These are phyloP conservation scores for Aspergillus egyptiacus DNA, from an alignment of 495 filamentous ascomycete species.

Conservation along the genomic window DNA sequence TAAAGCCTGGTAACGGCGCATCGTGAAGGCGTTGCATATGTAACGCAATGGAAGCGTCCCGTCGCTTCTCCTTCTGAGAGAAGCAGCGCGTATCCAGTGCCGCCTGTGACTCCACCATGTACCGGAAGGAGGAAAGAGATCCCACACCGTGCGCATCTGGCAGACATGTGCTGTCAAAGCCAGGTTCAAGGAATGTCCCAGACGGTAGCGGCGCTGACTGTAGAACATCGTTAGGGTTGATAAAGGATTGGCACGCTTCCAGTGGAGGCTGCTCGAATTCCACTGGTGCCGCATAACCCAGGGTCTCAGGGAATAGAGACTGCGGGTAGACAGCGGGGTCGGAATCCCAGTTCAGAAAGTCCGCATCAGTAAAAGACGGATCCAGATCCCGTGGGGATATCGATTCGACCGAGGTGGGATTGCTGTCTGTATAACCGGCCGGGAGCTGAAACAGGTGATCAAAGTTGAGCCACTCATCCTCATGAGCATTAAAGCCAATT, in stretches of 20 bases:
- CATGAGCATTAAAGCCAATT: conserved; percentile 20
- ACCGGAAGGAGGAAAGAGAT: conserved; percentile 29
- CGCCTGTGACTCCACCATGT: conserved; percentile 38
- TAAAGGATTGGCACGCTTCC: conserved; percentile 19
- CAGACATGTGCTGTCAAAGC: conserved; percentile 12
- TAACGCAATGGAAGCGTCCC: conserved; percentile 39
- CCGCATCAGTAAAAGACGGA: conserved; percentile 24
- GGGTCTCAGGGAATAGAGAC: conserved; percentile 26
- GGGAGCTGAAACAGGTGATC: conserved; percentile 37
- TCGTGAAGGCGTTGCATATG: conserved; percentile 38
- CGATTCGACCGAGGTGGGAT: conserved; percentile 29
- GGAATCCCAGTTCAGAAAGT: conserved; percentile 20
- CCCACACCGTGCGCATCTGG: conserved; percentile 14
- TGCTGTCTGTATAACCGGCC: conserved; percentile 26
- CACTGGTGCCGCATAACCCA: conserved; percentile 21
- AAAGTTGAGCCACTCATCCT: conserved; percentile 36
- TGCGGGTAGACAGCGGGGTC: conserved; percentile 19
- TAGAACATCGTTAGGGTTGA: conserved; percentile 22
- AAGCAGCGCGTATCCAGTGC: conserved; percentile 28
- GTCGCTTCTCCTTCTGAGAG: conserved; percentile 41
- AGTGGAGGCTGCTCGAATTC: conserved; percentile 21
- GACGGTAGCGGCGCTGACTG: conserved; percentile 8
- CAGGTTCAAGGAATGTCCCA: conserved; percentile 4
- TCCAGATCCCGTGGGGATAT: conserved; percentile 32
- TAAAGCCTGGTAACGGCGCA: conserved; percentile 24